A percentile compares a stretch with the other conserved stretches of the same genome.
Evolutionary conservation across 2,329 filamentous ascomycete genomes (phyloP).

Genomic region (Fusarium coffeatum): DNA sequence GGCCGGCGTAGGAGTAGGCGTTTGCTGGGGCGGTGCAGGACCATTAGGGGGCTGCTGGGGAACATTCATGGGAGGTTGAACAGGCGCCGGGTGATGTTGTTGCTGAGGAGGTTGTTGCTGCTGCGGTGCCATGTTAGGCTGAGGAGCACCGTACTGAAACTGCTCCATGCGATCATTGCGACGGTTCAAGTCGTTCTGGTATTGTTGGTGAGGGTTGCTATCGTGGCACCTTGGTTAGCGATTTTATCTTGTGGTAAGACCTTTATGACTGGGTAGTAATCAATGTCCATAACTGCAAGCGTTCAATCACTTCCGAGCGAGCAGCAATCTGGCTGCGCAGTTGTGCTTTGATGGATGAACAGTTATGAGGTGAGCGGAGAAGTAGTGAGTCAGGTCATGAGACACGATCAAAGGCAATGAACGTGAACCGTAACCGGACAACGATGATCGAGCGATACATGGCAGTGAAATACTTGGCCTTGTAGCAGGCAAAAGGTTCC

Average conservation of each 20-base stretch:
- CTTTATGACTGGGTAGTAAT: slow-evolving; percentile 44
- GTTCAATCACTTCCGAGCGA: slow-evolving; percentile 21
- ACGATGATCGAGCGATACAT: slow-evolving; percentile 33
- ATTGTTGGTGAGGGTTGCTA: slow-evolving; percentile 59
- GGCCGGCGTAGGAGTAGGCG: slow-evolving; percentile 54
- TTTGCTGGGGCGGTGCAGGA: slow-evolving; percentile 50
- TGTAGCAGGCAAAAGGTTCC: slow-evolving; percentile 28
- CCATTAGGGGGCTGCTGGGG: slow-evolving; percentile 54
- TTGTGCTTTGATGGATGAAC: slow-evolving; percentile 27
- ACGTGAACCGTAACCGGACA: slow-evolving; percentile 3
- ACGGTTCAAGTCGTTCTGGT: slow-evolving; percentile 63
- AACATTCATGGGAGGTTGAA: slow-evolving; percentile 56
- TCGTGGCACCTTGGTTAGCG: slow-evolving; percentile 47
- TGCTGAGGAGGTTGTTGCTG: slow-evolving; percentile 50
- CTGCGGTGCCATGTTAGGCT: slow-evolving; percentile 54
- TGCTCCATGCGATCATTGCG: slow-evolving; percentile 57
- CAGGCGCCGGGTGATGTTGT: slow-evolving; percentile 53
- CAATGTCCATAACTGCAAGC: slow-evolving; percentile 15
- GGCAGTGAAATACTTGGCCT: slow-evolving; percentile 29
- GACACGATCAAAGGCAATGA: slow-evolving; percentile 1
- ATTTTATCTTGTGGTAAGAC: slow-evolving; percentile 40
- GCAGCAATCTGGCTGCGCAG: slow-evolving; percentile 24
- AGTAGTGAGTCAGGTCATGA: slow-evolving; percentile 3
- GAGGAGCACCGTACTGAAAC: slow-evolving; percentile 55
- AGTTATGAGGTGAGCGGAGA: slow-evolving; percentile 37